phyloP scores from a whole-genome alignment of 208 protist species.

The Borovskyia barvae region DNA sequence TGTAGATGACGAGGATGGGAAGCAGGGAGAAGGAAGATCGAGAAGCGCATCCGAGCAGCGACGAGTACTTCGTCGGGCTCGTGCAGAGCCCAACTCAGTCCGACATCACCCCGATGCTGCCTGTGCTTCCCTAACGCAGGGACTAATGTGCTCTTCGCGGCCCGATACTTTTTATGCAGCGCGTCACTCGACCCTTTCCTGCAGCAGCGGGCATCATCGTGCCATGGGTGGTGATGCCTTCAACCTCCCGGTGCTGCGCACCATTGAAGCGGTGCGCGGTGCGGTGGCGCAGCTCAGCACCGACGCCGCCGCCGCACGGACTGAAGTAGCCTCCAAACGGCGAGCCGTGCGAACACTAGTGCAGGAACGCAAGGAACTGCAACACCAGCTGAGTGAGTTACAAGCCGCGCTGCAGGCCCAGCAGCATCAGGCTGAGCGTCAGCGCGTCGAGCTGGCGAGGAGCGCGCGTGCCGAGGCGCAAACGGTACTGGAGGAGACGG shows the following conservation, averaged over 20 bases:
- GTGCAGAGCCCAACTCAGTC: not conserved
- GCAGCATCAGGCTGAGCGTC: slow-evolving; percentile 7
- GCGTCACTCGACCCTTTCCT: too few species aligned
- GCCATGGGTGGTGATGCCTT: too few species aligned
- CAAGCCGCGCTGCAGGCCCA: slow-evolving; percentile 8
- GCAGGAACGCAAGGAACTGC: slow-evolving; percentile 17
- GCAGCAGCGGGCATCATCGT: too few species aligned
- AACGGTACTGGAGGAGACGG: slow-evolving; percentile 3
- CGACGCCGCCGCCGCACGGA: not conserved
- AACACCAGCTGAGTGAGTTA: slow-evolving; percentile 8
- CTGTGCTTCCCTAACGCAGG: too few species aligned
- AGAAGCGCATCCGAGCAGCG: not conserved
- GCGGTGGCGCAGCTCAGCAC: too few species aligned
- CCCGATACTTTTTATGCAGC: too few species aligned
- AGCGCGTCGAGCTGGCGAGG: not conserved
- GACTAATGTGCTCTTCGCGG: too few species aligned
- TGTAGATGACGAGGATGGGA: not conserved
- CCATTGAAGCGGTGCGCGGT: too few species aligned
- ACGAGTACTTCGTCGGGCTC: not conserved
- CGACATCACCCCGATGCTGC: not conserved
- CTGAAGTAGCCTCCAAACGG: slow-evolving; percentile 13
- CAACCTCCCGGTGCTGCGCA: too few species aligned
- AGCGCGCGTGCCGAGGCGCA: slow-evolving; percentile 8
- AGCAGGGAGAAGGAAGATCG: too few species aligned
- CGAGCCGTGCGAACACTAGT: slow-evolving; percentile 19